These are phyloP conservation scores for Macadamia integrifolia DNA, from an alignment of 164 flowering plant genomes.

Conservation along the genomic window DNA sequence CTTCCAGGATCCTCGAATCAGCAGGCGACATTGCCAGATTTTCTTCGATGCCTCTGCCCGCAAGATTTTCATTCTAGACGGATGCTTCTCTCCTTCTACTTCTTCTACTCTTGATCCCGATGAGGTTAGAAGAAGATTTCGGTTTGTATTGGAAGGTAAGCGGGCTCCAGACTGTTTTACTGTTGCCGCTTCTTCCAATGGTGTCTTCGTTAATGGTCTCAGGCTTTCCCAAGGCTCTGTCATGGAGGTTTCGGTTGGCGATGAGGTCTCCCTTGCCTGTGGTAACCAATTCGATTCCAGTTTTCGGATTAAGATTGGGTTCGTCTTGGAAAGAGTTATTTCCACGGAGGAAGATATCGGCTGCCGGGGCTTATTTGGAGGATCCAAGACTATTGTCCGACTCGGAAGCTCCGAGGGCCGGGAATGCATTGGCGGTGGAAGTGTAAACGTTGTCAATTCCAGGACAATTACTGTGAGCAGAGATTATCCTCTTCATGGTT, in stretches of 20 bases:
- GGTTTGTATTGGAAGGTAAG: neutral
- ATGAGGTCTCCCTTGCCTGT: constrained; percentile 55
- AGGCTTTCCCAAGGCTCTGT: constrained; percentile 29
- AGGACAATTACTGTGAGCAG: constrained; percentile 1
- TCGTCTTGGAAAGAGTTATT: constrained; percentile 45
- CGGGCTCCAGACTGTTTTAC: neutral
- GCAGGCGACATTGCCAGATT: constrained; percentile 70
- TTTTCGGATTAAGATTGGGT: constrained; percentile 32
- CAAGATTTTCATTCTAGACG: constrained; percentile 47
- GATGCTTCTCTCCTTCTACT: constrained; percentile 12
- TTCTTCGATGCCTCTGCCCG: constrained; percentile 31
- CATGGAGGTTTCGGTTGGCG: constrained; percentile 48
- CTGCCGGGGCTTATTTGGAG: neutral
- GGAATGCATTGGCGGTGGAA: constrained; percentile 11
- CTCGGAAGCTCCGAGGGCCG: neutral
- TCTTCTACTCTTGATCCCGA: constrained; percentile 15
- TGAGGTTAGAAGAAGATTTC: constrained; percentile 24
- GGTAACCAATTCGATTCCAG: constrained; percentile 17
- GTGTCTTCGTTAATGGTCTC: constrained; percentile 64
- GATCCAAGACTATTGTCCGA: neutral
- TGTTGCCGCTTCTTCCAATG: constrained; percentile 51
- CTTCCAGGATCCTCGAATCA: constrained; percentile 42
- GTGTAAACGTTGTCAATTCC: constrained; percentile 23
- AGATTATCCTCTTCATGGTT: constrained; percentile 4
- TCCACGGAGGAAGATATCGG: constrained; percentile 34